Evolutionary conservation across 2,329 filamentous ascomycete species (phyloP).

Genomic region (Ophiostoma sp.): DNA sequence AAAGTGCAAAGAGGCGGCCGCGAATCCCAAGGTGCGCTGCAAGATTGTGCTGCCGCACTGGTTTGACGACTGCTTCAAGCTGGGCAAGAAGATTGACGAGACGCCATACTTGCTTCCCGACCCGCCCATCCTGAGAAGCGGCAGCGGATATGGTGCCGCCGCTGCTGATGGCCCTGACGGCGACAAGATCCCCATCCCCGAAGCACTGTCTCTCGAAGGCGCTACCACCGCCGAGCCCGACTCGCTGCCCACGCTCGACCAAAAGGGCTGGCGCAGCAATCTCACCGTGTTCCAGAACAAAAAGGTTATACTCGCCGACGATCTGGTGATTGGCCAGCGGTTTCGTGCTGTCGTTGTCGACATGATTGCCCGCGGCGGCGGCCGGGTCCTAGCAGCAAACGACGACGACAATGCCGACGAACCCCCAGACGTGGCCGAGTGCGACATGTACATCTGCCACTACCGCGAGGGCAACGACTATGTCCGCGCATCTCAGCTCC

Average conservation of each 20-base stretch:
- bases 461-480: constrained; percentile 81
- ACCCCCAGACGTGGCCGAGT: constrained; percentile 50
- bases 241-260: constrained; percentile 39
- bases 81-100: constrained; percentile 88
- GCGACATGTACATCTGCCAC: constrained; percentile 81
- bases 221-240: constrained; percentile 51
- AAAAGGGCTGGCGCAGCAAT: constrained; percentile 40
- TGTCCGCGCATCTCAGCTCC: constrained; percentile 64
- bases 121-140: constrained; percentile 65
- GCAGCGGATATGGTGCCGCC: not conserved
- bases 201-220: constrained; percentile 55
- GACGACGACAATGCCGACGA: constrained; percentile 25
- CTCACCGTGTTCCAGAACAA: constrained; percentile 72
- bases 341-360: constrained; percentile 62
- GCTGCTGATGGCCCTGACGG: constrained; percentile 36
- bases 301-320: constrained; percentile 68
- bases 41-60: constrained; percentile 92
- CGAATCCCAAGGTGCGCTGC: constrained; percentile 59
- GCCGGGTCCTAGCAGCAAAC: constrained; percentile 60
- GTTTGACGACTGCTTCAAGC: constrained; percentile 94
- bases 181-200: constrained; percentile 39
- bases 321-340: constrained; percentile 65
- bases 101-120: constrained; percentile 79
- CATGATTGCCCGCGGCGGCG: constrained; percentile 67
- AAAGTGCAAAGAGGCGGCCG: constrained; percentile 58